These are phyloP conservation scores for Globisporangium recalcitrans DNA, from an alignment of 352 stramenopile genomes.

Conservation along the genomic window DNA sequence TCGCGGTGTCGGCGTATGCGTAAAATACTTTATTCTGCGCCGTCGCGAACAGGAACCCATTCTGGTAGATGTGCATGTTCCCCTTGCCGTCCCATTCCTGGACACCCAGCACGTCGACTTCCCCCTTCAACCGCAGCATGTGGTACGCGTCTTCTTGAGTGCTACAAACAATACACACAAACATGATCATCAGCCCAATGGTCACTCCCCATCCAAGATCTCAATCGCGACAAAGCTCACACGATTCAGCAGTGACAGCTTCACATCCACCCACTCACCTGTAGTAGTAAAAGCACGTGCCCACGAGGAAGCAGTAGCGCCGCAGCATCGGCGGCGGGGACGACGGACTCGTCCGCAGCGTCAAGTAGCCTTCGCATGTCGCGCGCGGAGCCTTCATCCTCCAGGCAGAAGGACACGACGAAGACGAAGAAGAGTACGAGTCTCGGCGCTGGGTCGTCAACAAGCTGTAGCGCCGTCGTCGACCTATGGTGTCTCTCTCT, in stretches of 20 bases:
- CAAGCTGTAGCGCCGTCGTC: conserved; percentile 14
- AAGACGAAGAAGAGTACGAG: conserved; percentile 2
- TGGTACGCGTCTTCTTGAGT: conserved; percentile 90
- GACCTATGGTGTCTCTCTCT: conserved; percentile 11
- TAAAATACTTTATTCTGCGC: conserved; percentile 89
- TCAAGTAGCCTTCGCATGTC: conserved; percentile 83
- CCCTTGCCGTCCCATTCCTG: conserved; percentile 90
- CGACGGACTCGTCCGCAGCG: conserved; percentile 81
- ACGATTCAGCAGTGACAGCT: background rate
- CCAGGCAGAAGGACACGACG: conserved; percentile 5
- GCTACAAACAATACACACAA: conserved; percentile 19
- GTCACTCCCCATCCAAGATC: background rate
- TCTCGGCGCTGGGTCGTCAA: conserved; percentile 12
- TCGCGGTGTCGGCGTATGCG: conserved; percentile 79
- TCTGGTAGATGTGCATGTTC: conserved; percentile 89
- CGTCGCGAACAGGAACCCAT: conserved; percentile 86
- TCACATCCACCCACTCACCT: conserved; percentile 19
- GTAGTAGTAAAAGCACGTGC: conserved; percentile 87
- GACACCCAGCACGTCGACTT: conserved; percentile 85
- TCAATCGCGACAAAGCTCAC: background rate
- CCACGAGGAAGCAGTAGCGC: conserved; percentile 85
- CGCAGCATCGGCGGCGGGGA: conserved; percentile 83
- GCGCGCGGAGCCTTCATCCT: conserved; percentile 79
- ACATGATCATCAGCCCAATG: conserved; percentile 3
- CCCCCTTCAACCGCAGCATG: conserved; percentile 81